These are phyloP conservation scores for Brasilioporus rufonigricans DNA, from an alignment of 768 basidiomycete genomes.

Conservation along the genomic window DNA sequence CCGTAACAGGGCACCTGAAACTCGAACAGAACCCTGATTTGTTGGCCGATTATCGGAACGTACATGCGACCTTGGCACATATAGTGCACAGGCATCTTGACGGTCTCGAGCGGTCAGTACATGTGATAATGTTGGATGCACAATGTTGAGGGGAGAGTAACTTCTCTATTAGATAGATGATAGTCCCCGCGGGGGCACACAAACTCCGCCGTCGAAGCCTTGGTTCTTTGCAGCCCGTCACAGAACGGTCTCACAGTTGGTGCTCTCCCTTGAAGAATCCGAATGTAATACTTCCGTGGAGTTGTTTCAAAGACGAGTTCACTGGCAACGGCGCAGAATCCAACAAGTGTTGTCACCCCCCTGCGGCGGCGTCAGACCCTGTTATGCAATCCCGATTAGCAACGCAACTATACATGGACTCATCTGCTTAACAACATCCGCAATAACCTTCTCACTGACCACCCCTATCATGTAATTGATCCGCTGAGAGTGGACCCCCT, in stretches of 20 bases:
- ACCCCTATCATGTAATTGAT: not conserved
- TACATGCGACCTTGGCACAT: not conserved
- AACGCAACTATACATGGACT: not conserved
- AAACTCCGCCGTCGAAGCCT: not conserved
- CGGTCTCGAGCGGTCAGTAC: not conserved
- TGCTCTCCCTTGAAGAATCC: too few species aligned
- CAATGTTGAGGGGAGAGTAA: too few species aligned
- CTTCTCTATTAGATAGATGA: not conserved
- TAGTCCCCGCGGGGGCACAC: not conserved
- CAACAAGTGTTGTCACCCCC: not conserved
- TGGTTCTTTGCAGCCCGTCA: not conserved
- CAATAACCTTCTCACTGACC: not conserved
- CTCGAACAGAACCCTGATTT: too few species aligned
- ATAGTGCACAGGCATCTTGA: not conserved
- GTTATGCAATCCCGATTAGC: too few species aligned
- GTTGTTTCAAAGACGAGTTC: not conserved
- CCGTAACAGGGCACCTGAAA: too few species aligned
- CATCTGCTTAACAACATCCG: not conserved
- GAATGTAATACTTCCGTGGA: not conserved
- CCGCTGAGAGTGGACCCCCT: not conserved
- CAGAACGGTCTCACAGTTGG: too few species aligned
- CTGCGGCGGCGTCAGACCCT: too few species aligned
- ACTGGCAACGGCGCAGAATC: not conserved
- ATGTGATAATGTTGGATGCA: not conserved
- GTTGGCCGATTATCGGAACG: not conserved